Percentiles rank a stretch among this genome's conserved stretches.
These are phyloP conservation scores for Rutidosis leptorrhynchoides DNA, from an alignment of 129 eudicot species.

Conservation along the genomic window DNA sequence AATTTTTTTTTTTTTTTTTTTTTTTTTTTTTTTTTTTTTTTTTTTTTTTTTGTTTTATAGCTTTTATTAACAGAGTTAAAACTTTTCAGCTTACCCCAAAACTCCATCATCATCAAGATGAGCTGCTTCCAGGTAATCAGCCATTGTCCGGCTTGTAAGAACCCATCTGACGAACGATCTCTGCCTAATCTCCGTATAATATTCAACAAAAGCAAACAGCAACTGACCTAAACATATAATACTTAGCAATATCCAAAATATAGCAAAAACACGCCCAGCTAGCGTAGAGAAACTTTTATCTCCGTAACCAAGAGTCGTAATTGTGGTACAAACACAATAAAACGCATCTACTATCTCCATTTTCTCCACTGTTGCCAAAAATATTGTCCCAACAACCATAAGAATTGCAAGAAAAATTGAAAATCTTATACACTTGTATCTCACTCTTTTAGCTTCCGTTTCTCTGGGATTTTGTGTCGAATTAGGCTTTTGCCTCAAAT, in stretches of 20 bases:
- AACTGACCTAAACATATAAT: constrained; percentile 85
- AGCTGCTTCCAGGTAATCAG: constrained; percentile 79
- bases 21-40: too few species aligned
- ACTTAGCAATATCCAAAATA: constrained; percentile 76
- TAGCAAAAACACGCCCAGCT: constrained; percentile 79
- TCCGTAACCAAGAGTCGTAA: constrained; percentile 90
- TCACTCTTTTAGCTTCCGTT: constrained; percentile 55
- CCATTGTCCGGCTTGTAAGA: constrained; percentile 63
- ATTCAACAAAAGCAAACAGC: constrained; percentile 70
- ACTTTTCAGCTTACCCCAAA: constrained; percentile 54
- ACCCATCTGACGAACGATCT: constrained; percentile 49
- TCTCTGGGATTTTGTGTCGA: constrained; percentile 48
- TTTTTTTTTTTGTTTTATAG: too few species aligned
- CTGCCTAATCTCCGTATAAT: constrained; percentile 61
- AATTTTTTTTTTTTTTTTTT: too few species aligned
- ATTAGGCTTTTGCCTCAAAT: constrained; percentile 45
- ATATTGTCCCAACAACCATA: constrained; percentile 52
- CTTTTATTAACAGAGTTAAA: background rate
- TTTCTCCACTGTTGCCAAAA: constrained; percentile 56
- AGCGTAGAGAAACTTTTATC: constrained; percentile 83
- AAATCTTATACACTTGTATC: constrained; percentile 56
- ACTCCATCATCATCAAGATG: constrained; percentile 76
- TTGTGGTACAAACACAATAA: constrained; percentile 81
- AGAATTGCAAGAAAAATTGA: constrained; percentile 46
- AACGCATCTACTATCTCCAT: constrained; percentile 70